Conservation (phyloP, 345 rosid genomes). For the Linum lewisii region DNA sequence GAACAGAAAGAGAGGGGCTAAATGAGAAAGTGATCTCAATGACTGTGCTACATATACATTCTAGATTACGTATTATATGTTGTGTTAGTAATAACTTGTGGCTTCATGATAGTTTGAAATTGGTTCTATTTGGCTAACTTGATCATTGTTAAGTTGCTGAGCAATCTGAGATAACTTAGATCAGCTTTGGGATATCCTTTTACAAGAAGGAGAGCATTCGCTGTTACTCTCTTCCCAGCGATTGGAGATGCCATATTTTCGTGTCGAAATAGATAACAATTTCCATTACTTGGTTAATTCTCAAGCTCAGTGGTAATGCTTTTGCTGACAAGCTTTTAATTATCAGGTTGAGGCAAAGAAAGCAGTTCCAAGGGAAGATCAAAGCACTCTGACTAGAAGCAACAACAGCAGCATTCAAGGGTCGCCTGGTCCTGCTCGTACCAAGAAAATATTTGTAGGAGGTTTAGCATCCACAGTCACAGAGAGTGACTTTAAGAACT, state of each 20-base stretch:
- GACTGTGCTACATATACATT: no score
- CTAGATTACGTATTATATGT: background rate
- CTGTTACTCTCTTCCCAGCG: no score
- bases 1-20: no score
- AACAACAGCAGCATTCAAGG: constrained; percentile 40
- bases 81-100: background rate
- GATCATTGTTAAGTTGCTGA: background rate
- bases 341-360: constrained; percentile 96
- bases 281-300: no score
- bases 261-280: no score
- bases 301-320: background rate
- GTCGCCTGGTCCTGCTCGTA: constrained; percentile 52
- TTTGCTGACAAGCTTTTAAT: constrained; percentile 5
- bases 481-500: constrained; percentile 67
- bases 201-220: no score
- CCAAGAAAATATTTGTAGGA: constrained; percentile 88
- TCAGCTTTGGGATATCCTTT: no score
- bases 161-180: background rate
- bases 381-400: constrained; percentile 42
- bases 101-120: background rate
- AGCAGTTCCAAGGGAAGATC: constrained; percentile 92
- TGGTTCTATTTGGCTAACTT: background rate
- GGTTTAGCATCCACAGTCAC: constrained; percentile 83
- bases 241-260: no score
- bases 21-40: no score